Evolutionary conservation across 495 filamentous ascomycete genomes (phyloP).

Genomic region (Tuber microsphaerosporum): DNA sequence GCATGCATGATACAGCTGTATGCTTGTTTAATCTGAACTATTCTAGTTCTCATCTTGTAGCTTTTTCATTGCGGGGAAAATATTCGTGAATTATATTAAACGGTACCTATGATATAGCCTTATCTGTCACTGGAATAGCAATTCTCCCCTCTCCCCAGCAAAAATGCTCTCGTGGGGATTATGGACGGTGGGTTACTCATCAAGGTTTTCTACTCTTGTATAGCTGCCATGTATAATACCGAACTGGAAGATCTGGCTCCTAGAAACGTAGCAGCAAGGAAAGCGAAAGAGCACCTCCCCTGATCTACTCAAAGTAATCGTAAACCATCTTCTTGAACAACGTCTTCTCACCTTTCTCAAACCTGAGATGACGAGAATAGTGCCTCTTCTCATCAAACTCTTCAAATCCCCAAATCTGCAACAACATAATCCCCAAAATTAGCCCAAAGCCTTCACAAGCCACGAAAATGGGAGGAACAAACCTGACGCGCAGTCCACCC

Average conservation of each 20-base stretch:
- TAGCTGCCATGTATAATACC: background rate
- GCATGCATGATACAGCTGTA: background rate
- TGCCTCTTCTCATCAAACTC: constrained; percentile 54
- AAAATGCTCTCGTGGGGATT: background rate
- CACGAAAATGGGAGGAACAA: background rate
- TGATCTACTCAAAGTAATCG: constrained; percentile 46
- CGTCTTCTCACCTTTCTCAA: constrained; percentile 54
- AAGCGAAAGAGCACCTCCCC: background rate
- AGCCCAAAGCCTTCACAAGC: constrained; percentile 47
- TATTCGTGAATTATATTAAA: background rate
- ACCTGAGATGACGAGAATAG: constrained; percentile 48
- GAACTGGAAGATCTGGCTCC: background rate
- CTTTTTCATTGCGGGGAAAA: background rate
- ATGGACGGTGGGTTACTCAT: background rate
- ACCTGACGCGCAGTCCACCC: constrained; percentile 58
- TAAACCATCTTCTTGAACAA: constrained; percentile 67
- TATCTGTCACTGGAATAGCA: background rate
- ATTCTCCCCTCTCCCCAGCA: background rate
- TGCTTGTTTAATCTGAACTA: background rate
- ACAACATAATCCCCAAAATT: background rate
- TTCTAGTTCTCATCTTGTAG: background rate
- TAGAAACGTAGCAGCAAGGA: background rate
- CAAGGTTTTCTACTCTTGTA: background rate
- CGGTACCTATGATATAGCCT: background rate
- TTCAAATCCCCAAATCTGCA: constrained; percentile 60